Evolutionary conservation across 2,329 filamentous ascomycete species (phyloP).

Genomic region (Alternaria incomplexa): DNA sequence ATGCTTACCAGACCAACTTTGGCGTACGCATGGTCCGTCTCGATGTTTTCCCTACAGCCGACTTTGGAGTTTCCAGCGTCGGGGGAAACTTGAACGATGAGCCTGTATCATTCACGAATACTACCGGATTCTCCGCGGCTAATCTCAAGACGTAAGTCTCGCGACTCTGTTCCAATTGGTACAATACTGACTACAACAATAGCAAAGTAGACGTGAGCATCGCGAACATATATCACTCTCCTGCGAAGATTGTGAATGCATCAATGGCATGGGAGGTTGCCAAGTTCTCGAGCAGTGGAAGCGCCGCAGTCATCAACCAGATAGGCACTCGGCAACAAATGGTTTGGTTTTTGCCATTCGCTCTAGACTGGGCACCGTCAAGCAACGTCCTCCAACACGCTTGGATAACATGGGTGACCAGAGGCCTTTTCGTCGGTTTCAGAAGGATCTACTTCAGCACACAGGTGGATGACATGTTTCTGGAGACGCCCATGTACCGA

Average conservation of each 20-base stretch:
- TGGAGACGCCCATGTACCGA: constrained; percentile 53
- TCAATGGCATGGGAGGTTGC: constrained; percentile 63
- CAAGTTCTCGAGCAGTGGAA: constrained; percentile 50
- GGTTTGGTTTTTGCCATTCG: constrained; percentile 65
- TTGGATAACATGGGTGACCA: constrained; percentile 68
- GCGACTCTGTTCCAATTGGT: neutral
- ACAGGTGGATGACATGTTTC: constrained; percentile 69
- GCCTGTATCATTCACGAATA: constrained; percentile 60
- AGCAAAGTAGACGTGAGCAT: constrained; percentile 41
- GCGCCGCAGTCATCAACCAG: constrained; percentile 66
- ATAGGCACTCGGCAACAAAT: constrained; percentile 65
- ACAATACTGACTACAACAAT: constrained; percentile 8
- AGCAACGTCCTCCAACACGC: constrained; percentile 67
- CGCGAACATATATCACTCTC: constrained; percentile 62
- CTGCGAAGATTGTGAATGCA: constrained; percentile 61
- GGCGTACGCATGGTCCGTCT: constrained; percentile 67
- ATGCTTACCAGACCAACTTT: constrained; percentile 64
- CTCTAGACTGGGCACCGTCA: constrained; percentile 59
- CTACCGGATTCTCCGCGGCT: constrained; percentile 60
- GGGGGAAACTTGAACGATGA: constrained; percentile 43
- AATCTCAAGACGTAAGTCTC: constrained; percentile 55
- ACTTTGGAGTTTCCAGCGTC: constrained; percentile 53
- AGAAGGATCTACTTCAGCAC: constrained; percentile 62
- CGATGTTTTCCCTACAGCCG: constrained; percentile 61
- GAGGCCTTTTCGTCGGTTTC: constrained; percentile 64